Evolutionary conservation across 805 yeast species (phyloP).

Genomic region (Monosporozyma aerobia): DNA sequence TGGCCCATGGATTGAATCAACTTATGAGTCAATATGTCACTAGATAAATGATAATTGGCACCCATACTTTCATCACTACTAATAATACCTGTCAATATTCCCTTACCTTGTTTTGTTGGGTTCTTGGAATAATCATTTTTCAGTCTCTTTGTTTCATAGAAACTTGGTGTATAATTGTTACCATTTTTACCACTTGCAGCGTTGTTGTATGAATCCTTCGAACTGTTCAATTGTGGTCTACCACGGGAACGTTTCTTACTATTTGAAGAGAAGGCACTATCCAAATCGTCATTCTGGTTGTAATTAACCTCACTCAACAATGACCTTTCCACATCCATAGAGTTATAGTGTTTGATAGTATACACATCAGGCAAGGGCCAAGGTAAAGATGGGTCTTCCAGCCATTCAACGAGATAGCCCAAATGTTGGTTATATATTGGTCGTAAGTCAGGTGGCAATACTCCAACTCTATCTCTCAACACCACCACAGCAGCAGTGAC

Average conservation of each 20-base stretch:
- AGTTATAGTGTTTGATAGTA: conserved; percentile 48
- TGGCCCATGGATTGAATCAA: conserved; percentile 47
- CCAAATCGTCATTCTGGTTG: conserved; percentile 36
- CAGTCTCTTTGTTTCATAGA: conserved; percentile 53
- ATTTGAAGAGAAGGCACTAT: conserved; percentile 24
- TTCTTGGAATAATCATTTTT: conserved; percentile 61
- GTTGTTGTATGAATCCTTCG: not conserved
- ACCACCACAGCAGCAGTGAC: conserved; percentile 79
- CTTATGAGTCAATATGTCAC: conserved; percentile 51
- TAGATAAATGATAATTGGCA: conserved; percentile 25
- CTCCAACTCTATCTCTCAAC: conserved; percentile 72
- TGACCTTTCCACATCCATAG: conserved; percentile 73
- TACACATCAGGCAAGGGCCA: conserved; percentile 82
- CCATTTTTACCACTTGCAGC: not conserved
- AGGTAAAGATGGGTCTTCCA: conserved; percentile 35
- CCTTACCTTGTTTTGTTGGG: conserved; percentile 49
- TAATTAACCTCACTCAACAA: conserved; percentile 65
- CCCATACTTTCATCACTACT: conserved; percentile 29
- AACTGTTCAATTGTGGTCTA: conserved; percentile 6
- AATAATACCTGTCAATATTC: conserved; percentile 42
- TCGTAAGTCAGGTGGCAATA: conserved; percentile 66
- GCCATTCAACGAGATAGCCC: conserved; percentile 53
- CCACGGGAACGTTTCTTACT: conserved; percentile 24
- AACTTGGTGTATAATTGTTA: conserved; percentile 18
- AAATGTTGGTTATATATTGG: conserved; percentile 65